A percentile compares a stretch with the other conserved stretches of the same genome.
Evolutionary conservation across 305 asterid genomes (phyloP).

Genomic region (Caryopteris hybrid): DNA sequence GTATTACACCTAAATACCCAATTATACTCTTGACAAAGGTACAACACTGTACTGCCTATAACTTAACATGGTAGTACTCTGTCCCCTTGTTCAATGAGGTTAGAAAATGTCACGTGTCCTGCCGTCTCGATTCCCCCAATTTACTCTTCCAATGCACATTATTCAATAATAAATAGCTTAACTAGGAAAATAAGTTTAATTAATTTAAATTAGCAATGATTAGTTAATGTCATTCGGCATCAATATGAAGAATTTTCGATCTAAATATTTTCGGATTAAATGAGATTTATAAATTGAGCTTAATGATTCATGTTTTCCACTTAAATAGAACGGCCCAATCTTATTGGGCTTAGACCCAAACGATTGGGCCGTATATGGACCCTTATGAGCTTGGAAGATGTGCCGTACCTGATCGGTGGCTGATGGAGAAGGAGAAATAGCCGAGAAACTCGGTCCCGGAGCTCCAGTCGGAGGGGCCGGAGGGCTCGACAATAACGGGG

Average conservation of each 20-base stretch:
- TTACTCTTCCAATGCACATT: neutral
- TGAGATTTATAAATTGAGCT: no score
- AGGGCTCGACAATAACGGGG: conserved; percentile 39
- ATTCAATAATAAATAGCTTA: neutral
- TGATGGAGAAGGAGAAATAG: conserved; percentile 41
- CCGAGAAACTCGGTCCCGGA: conserved; percentile 37
- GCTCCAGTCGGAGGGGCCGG: conserved; percentile 42
- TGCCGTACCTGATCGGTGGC: neutral
- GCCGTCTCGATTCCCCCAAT: neutral
- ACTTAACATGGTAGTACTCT: neutral
- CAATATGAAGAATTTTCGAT: no score
- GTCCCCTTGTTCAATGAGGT: neutral
- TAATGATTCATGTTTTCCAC: no score
- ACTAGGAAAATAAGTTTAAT: neutral
- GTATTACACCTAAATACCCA: neutral
- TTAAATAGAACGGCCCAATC: neutral
- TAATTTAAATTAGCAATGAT: no score
- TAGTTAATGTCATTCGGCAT: no score
- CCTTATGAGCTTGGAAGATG: neutral
- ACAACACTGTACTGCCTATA: neutral
- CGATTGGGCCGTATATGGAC: neutral
- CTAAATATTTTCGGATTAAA: no score
- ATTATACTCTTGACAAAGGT: neutral
- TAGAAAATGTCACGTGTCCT: neutral
- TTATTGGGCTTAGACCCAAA: neutral